These are phyloP conservation scores for Penicillium macrosclerotiorum DNA, from an alignment of 495 filamentous ascomycete genomes.

Conservation along the genomic window DNA sequence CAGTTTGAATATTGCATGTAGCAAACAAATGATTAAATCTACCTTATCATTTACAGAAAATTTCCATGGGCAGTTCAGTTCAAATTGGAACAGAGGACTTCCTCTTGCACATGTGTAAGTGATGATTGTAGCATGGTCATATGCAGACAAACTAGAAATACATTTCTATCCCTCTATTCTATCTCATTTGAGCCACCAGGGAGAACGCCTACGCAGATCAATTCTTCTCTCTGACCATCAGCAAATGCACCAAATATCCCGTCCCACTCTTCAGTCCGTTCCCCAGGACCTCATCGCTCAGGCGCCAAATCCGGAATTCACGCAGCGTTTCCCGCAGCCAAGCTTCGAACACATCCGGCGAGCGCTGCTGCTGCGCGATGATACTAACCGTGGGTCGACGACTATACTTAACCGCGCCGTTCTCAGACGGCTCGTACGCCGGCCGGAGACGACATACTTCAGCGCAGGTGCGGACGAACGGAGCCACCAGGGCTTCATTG, in stretches of 20 bases:
- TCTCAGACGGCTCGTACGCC: conserved; percentile 13
- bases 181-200: too few relatives aligned
- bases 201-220: too few relatives aligned
- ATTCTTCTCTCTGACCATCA: conserved; percentile 27
- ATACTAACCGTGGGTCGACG: conserved; percentile 60
- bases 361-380: conserved; percentile 82
- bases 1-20: too few relatives aligned
- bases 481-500: conserved; percentile 77
- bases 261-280: conserved; percentile 53
- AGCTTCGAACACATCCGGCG: conserved; percentile 76
- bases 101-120: too few relatives aligned
- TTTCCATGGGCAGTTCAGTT: too few relatives aligned
- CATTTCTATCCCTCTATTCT: too few relatives aligned
- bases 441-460: conserved; percentile 65
- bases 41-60: too few relatives aligned
- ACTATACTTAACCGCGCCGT: conserved; percentile 5
- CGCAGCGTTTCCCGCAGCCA: conserved; percentile 70
- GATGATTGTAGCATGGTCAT: too few relatives aligned
- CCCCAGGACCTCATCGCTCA: conserved; percentile 62
- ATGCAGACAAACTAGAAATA: too few relatives aligned
- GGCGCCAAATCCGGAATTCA: conserved; percentile 70
- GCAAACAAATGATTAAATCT: too few relatives aligned
- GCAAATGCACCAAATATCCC: conserved; percentile 45
- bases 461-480: conserved; percentile 81
- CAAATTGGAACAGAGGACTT: too few relatives aligned